A percentile compares a stretch with the other conserved stretches of the same genome.
These are phyloP conservation scores for Phytophthora idaei DNA, from an alignment of 352 stramenopile species.

Conservation along the genomic window DNA sequence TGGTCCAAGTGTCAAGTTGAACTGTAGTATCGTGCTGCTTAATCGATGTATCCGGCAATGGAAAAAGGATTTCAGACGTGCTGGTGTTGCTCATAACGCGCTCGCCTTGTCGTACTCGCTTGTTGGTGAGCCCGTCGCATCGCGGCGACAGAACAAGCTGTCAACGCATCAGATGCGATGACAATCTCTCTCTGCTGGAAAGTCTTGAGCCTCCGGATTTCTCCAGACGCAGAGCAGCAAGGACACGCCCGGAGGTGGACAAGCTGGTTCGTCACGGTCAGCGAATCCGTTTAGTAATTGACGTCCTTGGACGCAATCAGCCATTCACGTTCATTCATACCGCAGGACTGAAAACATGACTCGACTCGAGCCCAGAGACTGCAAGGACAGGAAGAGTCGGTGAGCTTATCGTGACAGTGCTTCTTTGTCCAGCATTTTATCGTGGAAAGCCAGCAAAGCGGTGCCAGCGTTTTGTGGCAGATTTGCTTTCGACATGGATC, in stretches of 20 bases:
- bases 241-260: conserved; percentile 9
- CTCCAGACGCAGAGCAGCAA: conserved; percentile 23
- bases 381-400: background rate
- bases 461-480: conserved; percentile 8
- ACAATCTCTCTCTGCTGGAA: conserved; percentile 29
- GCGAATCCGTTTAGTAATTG: conserved; percentile 31
- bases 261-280: conserved; percentile 25
- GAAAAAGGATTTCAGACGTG: conserved; percentile 1
- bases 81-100: conserved; percentile 7
- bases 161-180: conserved; percentile 30
- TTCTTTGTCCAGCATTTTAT: conserved; percentile 7
- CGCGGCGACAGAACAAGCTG: conserved; percentile 11
- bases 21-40: background rate
- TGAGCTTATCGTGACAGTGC: conserved; percentile 9
- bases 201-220: conserved; percentile 16
- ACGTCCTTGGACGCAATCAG: conserved; percentile 22
- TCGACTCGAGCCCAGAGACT: background rate
- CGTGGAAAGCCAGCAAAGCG: conserved; percentile 12
- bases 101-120: conserved; percentile 4
- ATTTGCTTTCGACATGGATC: conserved; percentile 23
- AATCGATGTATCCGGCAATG: background rate
- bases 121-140: conserved; percentile 15
- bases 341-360: background rate
- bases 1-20: background rate
- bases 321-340: conserved; percentile 10